Evolutionary conservation across 768 basidiomycete genomes (phyloP), one percentile per base, ranked within the genome.

Genomic region (Mycena haematopus): DNA sequence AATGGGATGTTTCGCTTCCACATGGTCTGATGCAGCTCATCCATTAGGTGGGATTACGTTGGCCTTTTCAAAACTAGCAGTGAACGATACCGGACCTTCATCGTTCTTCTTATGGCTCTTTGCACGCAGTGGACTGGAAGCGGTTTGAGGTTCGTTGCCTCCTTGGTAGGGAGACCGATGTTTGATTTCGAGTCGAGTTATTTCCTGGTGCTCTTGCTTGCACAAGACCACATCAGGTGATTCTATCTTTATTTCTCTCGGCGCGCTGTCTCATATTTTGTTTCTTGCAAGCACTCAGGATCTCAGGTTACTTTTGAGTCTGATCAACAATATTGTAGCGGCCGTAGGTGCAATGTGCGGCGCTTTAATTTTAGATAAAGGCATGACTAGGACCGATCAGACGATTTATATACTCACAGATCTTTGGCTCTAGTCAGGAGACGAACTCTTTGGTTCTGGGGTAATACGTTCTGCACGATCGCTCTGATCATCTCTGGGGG

Each of bases 61-160:
- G 82, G 77, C 42, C 77, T 84, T 33, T 77, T 84, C 70, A 78
- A 76, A 52, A 82, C 79, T n/a, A 68, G 72, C 22, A 82, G 80
- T 59, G 79, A 79, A 10, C 76, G 82, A 42, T 83, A 80, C 66
- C 72, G 83, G 57, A 80, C 75, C 14, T 77, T 75, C 56, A 77
- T 82, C 78, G 78, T 84, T 70, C 64, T 85, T 22, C 72, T 85
- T 53, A 84, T 86, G 78, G 81, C 81, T 17, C 78, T 86, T 66
- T 84, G 84, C 58, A 84, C 82, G 17, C 84, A 85, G 77, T 84
- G 82, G 79, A 80, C 82, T 49, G 83, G 84, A 47, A 84, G 83
- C 66, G 83, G 82, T 54, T 75, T 86, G 27, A 82, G 83, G 70
- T 84, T 31, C 19, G 72, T 14, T 65, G 61, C 14, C 29, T 40